Percentiles rank a stretch among this genome's conserved stretches.
Evolutionary conservation across 2,329 filamentous ascomycete genomes (phyloP).

Genomic region (Beauveria varroae): DNA sequence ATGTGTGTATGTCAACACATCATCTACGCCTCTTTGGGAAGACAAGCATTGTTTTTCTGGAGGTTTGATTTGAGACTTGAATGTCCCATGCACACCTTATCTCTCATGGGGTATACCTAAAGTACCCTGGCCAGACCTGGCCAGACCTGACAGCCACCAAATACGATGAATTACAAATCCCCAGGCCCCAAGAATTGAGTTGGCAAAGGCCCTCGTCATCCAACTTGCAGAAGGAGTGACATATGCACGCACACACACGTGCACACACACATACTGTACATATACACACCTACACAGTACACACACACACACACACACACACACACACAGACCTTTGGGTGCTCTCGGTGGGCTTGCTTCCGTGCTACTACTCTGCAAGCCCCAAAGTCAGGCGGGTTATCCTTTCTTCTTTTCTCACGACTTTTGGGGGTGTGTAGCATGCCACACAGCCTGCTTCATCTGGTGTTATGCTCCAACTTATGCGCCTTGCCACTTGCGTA

Average conservation of each 20-base stretch:
- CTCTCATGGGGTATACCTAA: not conserved
- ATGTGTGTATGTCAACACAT: not conserved
- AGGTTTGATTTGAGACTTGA: not conserved
- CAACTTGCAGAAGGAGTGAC: not conserved
- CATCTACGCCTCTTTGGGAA: not conserved
- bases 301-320: not conserved
- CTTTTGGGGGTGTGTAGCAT: not conserved
- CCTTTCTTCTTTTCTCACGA: not conserved
- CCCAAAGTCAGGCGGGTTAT: not conserved
- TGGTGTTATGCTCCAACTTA: not conserved
- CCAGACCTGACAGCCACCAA: not conserved
- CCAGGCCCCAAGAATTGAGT: no score
- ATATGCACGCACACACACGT: not conserved
- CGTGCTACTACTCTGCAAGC: not conserved
- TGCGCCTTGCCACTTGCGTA: not conserved
- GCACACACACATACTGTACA: not conserved
- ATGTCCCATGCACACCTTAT: not conserved
- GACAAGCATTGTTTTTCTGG: not conserved
- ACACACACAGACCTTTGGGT: not conserved
- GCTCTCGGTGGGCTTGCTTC: conserved; percentile 7
- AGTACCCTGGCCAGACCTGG: not conserved
- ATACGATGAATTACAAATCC: not conserved
- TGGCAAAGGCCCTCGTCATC: no score
- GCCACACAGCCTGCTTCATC: conserved; percentile 3
- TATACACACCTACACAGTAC: not conserved